phyloP scores from a whole-genome alignment of 2,329 filamentous ascomycete species.

The Aspergillus pseudoviridinutans region DNA sequence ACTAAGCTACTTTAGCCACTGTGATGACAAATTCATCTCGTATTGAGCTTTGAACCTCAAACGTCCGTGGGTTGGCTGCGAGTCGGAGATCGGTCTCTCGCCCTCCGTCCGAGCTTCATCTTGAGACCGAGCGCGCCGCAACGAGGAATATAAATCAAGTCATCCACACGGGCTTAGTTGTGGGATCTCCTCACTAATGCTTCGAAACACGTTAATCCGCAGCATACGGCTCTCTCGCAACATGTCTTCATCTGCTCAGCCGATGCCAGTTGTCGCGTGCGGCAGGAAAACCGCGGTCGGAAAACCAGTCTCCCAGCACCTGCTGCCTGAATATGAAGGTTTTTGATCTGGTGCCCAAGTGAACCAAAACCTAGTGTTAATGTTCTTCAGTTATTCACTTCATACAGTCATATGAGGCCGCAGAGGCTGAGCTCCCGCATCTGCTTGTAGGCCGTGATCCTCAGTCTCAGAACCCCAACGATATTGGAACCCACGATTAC shows the following conservation, averaged over 20 bases:
- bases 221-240: conserved; percentile 4
- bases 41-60: neutral
- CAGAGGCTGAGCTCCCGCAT: conserved; percentile 18
- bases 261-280: conserved; percentile 5
- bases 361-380: neutral
- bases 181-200: conserved; percentile 1
- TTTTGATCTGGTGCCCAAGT: neutral
- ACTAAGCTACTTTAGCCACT: too few relatives aligned
- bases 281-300: conserved; percentile 4
- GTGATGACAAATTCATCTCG: neutral
- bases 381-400: conserved; percentile 21
- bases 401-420: conserved; percentile 13
- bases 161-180: neutral
- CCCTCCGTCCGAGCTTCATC: neutral
- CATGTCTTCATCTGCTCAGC: conserved; percentile 8
- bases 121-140: neutral
- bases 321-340: conserved; percentile 7
- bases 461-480: conserved; percentile 12
- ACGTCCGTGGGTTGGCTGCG: neutral
- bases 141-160: neutral
- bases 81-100: neutral
- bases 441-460: conserved; percentile 22
- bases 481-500: conserved; percentile 26
- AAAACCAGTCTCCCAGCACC: neutral
- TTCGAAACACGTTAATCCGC: conserved; percentile 1